Evolutionary conservation across 2,329 filamentous ascomycete genomes (phyloP).

Genomic region (Penicillium sp.): DNA sequence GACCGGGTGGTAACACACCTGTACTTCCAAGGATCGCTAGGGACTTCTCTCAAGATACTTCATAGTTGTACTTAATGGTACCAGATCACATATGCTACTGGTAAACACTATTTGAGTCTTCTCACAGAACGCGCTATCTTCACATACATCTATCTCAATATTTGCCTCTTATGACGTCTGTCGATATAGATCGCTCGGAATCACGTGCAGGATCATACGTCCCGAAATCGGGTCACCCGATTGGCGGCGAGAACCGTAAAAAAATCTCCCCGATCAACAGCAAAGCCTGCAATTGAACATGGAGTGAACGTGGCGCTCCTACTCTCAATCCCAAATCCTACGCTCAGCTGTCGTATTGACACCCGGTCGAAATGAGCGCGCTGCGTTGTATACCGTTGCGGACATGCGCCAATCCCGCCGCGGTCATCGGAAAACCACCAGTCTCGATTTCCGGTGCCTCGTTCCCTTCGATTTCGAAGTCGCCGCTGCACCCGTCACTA

Average conservation of each 20-base stretch:
- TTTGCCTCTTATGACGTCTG: conserved; percentile 9
- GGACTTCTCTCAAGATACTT: too few relatives aligned
- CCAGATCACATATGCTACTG: not conserved
- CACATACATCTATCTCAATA: not conserved
- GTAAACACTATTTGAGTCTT: not conserved
- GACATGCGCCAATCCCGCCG: conserved; percentile 30
- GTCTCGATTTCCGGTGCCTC: conserved; percentile 11
- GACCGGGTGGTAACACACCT: not conserved
- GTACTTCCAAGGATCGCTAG: too few relatives aligned
- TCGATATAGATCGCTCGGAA: conserved; percentile 14
- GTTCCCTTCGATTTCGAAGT: conserved; percentile 3
- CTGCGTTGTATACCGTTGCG: conserved; percentile 34
- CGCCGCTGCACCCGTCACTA: not conserved
- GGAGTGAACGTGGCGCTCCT: conserved; percentile 9
- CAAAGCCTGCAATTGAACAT: conserved; percentile 10
- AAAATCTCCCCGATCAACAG: conserved; percentile 20
- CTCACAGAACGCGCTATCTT: not conserved
- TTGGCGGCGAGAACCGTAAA: conserved; percentile 26
- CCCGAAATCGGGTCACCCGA: conserved; percentile 21
- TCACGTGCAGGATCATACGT: conserved; percentile 22
- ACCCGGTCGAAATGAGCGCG: conserved; percentile 33
- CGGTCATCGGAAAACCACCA: conserved; percentile 26
- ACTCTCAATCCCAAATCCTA: not conserved
- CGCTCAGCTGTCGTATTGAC: conserved; percentile 1
- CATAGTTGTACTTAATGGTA: not conserved